A percentile compares a stretch with the other conserved stretches of the same genome.
phyloP scores from a whole-genome alignment of 352 stramenopile species.

The Globisporangium cylindrosporum region DNA sequence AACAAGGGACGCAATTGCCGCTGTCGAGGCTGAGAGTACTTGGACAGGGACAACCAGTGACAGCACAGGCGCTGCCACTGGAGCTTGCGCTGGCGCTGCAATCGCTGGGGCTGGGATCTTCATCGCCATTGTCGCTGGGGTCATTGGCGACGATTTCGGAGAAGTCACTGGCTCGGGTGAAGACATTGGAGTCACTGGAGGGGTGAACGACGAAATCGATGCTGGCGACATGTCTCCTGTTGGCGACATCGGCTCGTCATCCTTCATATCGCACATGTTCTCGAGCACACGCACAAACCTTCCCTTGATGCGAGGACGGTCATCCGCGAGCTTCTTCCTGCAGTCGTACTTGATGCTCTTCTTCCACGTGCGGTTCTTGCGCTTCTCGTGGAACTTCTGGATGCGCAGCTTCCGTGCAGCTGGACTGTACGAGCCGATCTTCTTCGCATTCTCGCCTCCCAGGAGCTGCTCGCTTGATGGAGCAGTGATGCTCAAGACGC shows the following conservation, averaged over 20 bases:
- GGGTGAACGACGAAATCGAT: constrained; percentile 22
- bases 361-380: constrained; percentile 96
- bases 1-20: constrained; percentile 16
- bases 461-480: constrained; percentile 19
- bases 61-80: neutral
- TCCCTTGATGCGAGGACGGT: constrained; percentile 91
- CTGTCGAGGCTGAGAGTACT: constrained; percentile 9
- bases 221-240: constrained; percentile 18
- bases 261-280: constrained; percentile 44
- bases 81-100: neutral
- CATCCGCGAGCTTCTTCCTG: constrained; percentile 97
- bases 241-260: constrained; percentile 32
- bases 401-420: constrained; percentile 91
- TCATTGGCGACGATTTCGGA: constrained; percentile 9
- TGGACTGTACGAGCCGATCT: constrained; percentile 95
- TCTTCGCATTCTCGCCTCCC: constrained; percentile 32
- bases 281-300: constrained; percentile 89
- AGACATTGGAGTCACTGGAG: constrained; percentile 16
- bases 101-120: constrained; percentile 2
- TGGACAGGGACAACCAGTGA: neutral
- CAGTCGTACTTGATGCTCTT: constrained; percentile 99
- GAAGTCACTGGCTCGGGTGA: constrained; percentile 11
- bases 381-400: constrained; percentile 96
- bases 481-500: constrained; percentile 39
- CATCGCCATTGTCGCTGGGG: constrained; percentile 8